Evolutionary conservation across 2,329 filamentous ascomycete genomes (phyloP).

Genomic region (Xylaria sp.): DNA sequence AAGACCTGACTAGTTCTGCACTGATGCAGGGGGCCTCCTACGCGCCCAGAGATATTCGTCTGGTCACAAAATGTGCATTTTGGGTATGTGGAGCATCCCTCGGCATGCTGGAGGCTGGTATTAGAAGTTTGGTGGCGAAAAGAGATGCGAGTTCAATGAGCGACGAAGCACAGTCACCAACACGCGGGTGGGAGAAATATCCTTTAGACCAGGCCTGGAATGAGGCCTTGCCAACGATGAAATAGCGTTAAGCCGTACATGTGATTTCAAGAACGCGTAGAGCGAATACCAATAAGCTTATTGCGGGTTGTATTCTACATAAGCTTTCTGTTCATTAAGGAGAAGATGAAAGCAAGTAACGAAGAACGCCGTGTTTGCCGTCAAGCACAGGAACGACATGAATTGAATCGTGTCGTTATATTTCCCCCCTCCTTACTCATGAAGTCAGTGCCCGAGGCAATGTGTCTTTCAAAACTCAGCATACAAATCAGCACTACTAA

Average conservation of each 20-base stretch:
- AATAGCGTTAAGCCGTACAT: neutral
- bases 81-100: conserved; percentile 11
- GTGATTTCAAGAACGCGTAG: conserved; percentile 9
- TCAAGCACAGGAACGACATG: neutral
- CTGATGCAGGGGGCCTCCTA: neutral
- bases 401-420: conserved; percentile 2
- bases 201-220: neutral
- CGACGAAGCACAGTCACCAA: neutral
- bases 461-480: no score
- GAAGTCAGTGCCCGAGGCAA: no score
- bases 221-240: neutral
- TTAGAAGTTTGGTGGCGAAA: neutral
- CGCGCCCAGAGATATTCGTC: neutral
- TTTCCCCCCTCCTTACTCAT: no score
- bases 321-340: neutral
- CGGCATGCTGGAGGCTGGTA: neutral
- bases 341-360: neutral
- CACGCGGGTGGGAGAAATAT: neutral
- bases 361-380: neutral
- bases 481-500: no score
- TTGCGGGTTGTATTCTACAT: conserved; percentile 9
- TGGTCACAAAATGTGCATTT: conserved; percentile 3
- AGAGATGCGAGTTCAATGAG: neutral
- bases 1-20: neutral
- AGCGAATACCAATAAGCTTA: conserved; percentile 9